Evolutionary conservation across 1,284 basidiomycete species (phyloP), one percentile per base, ranked within the genome.

Genomic region (Rhodotorula sp.): DNA sequence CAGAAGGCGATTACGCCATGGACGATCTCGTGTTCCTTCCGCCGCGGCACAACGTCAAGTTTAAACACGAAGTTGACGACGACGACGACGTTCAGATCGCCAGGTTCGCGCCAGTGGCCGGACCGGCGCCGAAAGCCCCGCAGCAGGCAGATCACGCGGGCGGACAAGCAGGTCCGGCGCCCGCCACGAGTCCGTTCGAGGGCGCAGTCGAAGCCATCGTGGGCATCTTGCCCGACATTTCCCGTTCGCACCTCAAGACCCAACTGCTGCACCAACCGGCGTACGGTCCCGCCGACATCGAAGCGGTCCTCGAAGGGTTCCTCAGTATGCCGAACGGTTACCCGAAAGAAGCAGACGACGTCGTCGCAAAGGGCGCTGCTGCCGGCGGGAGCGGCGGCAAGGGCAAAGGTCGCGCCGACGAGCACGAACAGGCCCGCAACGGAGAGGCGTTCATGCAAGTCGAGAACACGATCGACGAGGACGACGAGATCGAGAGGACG

Each of bases 181-280:
- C 3, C 43, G 34, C 43, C 5, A 45, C 60, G 68, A 62, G 34
- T 26, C 48, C 31, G 14, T 34, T 67, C 28, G 63, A 66, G 28
- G 43, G 43, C 1, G 47, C 50, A 3, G 34, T 70, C 58, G 21
- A 48, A 6, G 63, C 72, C 0, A 38, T 76, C 31, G n/a, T 59
- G 58, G 19, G 63, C 49, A 69, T 76, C 66, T 60, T 76, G n/a
- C 74, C 74, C 52, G 74, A 74, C 66, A 65, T 76, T 31, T 38
- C 43, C 15, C 69, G 66, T 7, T 14, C 64, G 26, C 49, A 70
- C 57, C 69, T 71, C 26, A 49, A 26, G 38, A 26, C 26, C 16
- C 60, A 71, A 15, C 64, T 73, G 10, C 38, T 15, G 0, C 19
- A 7, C 6, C 50, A 57, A 19, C 21, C 55, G 21, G 23, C 57